Conservation (phyloP, 306 rosid species). For the Begonia fuchsioides region DNA sequence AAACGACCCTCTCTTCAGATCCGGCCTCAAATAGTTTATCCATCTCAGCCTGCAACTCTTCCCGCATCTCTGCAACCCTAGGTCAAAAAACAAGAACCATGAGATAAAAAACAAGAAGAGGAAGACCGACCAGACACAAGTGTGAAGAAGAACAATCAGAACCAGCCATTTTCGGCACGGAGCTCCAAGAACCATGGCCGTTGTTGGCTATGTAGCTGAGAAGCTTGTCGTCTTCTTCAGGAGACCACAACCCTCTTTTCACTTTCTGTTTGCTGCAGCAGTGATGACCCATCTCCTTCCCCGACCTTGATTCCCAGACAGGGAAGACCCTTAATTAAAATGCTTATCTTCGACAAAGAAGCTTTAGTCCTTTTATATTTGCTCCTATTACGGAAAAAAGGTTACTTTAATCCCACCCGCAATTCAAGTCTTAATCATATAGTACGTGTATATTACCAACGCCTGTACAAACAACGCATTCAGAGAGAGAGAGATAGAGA, state of each 20-base stretch:
- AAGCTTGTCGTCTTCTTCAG: constrained; percentile 88
- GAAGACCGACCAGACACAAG: not conserved
- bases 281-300: constrained; percentile 41
- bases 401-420: not conserved
- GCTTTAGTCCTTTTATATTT: constrained; percentile 13
- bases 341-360: not conserved
- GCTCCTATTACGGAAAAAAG: constrained; percentile 9
- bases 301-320: not conserved
- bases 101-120: not conserved
- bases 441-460: not conserved
- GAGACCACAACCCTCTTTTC: constrained; percentile 87
- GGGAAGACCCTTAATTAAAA: not conserved
- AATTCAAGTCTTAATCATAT: not conserved
- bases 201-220: constrained; percentile 28
- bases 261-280: constrained; percentile 79
- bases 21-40: constrained; percentile 81
- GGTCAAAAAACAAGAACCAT: too few relatives aligned
- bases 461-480: not conserved
- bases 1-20: constrained; percentile 68
- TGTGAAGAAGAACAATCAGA: not conserved
- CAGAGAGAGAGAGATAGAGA: not conserved
- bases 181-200: constrained; percentile 73
- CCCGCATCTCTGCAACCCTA: constrained; percentile 76
- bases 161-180: constrained; percentile 72
- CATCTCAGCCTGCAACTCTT: constrained; percentile 84